Percentiles rank a stretch among this genome's conserved stretches.
Conservation (phyloP, 371 early-diverging fungal genomes). For the Actinomucor elegans region DNA sequence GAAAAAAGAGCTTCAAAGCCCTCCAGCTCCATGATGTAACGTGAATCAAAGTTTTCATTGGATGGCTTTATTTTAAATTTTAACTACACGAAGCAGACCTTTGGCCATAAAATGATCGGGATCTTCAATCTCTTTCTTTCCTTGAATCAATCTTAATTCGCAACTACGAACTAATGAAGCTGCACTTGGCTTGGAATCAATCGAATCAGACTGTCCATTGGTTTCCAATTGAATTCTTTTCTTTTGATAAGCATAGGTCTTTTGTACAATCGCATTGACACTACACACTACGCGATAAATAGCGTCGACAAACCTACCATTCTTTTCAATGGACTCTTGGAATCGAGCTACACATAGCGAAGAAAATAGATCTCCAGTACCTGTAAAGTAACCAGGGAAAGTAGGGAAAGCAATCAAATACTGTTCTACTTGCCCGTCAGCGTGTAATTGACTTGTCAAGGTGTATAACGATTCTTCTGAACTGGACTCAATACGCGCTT, state of each 20-base stretch:
- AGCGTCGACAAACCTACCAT: conserved; percentile 32
- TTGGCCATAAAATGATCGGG: conserved; percentile 36
- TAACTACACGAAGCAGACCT: too few relatives aligned
- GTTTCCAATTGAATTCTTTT: too few relatives aligned
- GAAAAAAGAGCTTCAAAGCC: conserved; percentile 1
- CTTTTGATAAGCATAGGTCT: conserved; percentile 56
- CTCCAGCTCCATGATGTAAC: not conserved
- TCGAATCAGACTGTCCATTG: conserved; percentile 20
- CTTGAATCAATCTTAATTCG: conserved; percentile 67
- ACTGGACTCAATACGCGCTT: conserved; percentile 25
- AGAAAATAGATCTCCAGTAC: conserved; percentile 91
- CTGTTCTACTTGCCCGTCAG: conserved; percentile 21
- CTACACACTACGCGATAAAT: conserved; percentile 64
- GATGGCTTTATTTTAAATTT: not conserved
- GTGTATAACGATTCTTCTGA: conserved; percentile 33
- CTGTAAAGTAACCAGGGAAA: conserved; percentile 79
- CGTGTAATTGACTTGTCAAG: conserved; percentile 30
- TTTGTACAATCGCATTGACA: conserved; percentile 70
- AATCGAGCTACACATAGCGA: conserved; percentile 70
- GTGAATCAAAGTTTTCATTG: not conserved
- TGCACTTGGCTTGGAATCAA: conserved; percentile 31
- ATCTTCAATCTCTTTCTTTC: conserved; percentile 62
- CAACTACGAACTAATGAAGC: conserved; percentile 50
- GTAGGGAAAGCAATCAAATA: conserved; percentile 77
- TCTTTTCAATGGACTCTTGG: conserved; percentile 20